phyloP scores from a whole-genome alignment of 2,329 filamentous ascomycete species.

The Clonostachys byssicola region DNA sequence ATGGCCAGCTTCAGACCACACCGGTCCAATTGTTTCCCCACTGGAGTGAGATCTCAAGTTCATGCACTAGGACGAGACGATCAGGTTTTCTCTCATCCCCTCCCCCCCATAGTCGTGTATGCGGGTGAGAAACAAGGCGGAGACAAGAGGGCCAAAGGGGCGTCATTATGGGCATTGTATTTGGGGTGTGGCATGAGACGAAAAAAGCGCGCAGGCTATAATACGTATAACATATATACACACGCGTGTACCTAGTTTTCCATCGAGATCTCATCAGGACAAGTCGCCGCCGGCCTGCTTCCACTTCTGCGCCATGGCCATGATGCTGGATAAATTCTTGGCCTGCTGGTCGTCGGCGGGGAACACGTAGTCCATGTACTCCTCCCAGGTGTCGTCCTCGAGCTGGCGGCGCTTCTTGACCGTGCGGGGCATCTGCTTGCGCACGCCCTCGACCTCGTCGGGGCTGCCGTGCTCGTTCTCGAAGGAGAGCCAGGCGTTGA shows the following conservation, averaged over 20 bases:
- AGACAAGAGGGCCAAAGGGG: too few species aligned
- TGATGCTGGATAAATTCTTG: constrained; percentile 75
- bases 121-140: not conserved
- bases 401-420: constrained; percentile 89
- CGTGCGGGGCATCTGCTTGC: constrained; percentile 89
- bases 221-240: too few species aligned
- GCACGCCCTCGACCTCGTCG: constrained; percentile 75
- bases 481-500: constrained; percentile 90
- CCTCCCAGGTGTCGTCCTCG: constrained; percentile 88
- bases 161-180: not conserved
- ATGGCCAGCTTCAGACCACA: too few species aligned
- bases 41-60: too few species aligned
- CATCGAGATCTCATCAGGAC: constrained; percentile 7
- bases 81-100: too few species aligned
- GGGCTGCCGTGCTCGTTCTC: constrained; percentile 77
- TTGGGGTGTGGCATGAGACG: not conserved
- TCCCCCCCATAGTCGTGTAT: too few species aligned
- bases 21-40: too few species aligned
- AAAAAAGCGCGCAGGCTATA: not conserved
- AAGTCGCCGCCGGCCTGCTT: constrained; percentile 55
- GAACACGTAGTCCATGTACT: constrained; percentile 97
- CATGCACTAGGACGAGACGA: too few species aligned
- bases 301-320: constrained; percentile 86
- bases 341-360: constrained; percentile 88
- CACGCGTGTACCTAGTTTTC: too few species aligned